Evolutionary conservation across 2,329 filamentous ascomycete genomes (phyloP).

Genomic region (Colletotrichum siamense): DNA sequence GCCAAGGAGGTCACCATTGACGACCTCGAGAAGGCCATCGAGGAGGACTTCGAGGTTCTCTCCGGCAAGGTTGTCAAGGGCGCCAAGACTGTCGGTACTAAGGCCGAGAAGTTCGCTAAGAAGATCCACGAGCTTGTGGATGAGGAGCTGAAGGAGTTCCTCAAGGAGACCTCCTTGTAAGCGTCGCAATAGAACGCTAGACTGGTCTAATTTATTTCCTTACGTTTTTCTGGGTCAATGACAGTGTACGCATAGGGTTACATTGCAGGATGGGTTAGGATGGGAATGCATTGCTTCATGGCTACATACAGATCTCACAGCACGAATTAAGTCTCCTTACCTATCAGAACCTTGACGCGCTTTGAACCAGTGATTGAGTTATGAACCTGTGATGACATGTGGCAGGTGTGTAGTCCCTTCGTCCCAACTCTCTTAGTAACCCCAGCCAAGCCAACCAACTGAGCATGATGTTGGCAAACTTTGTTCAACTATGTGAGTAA

Average conservation of each 20-base stretch:
- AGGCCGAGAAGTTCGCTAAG: constrained; percentile 67
- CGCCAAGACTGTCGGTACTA: constrained; percentile 55
- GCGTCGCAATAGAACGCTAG: not conserved
- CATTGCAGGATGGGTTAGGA: constrained; percentile 16
- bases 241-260: constrained; percentile 20
- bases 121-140: constrained; percentile 69
- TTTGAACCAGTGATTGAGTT: not conserved
- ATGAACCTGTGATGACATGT: not conserved
- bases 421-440: not conserved
- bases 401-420: not conserved
- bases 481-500: not conserved
- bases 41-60: constrained; percentile 66
- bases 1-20: constrained; percentile 54
- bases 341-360: not conserved
- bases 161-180: constrained; percentile 55
- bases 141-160: constrained; percentile 65
- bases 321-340: constrained; percentile 10
- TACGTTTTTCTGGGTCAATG: constrained; percentile 27
- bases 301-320: constrained; percentile 19
- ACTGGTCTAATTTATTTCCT: constrained; percentile 9
- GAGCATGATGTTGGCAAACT: not conserved
- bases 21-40: constrained; percentile 64
- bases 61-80: constrained; percentile 62
- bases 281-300: constrained; percentile 19
- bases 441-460: not conserved